Evolutionary conservation across 345 rosid genomes (phyloP).

Genomic region (Pugionium cornutum): DNA sequence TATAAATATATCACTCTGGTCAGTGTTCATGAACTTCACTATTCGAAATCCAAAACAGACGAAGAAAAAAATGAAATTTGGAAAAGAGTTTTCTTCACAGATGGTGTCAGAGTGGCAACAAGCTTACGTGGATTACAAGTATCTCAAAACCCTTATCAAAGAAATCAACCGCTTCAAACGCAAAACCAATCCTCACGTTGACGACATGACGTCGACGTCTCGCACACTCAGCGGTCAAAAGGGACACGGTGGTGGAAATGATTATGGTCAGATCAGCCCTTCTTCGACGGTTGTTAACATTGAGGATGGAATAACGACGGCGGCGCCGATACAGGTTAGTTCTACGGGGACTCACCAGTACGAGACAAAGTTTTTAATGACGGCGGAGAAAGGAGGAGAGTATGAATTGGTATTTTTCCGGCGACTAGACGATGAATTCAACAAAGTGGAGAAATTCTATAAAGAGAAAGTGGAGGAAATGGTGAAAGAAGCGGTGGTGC

Average conservation of each 20-base stretch:
- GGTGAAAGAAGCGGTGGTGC: conserved; percentile 51
- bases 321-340: conserved; percentile 42
- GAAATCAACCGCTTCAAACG: conserved; percentile 49
- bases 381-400: conserved; percentile 56
- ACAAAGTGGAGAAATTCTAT: conserved; percentile 55
- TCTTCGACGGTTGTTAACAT: conserved; percentile 34
- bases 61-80: conserved; percentile 54
- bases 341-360: conserved; percentile 37
- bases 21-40: not conserved
- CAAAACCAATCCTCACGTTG: conserved; percentile 28
- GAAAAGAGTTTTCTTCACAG: conserved; percentile 55
- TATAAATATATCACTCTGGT: conserved; percentile 11
- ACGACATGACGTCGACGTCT: conserved; percentile 35
- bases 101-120: conserved; percentile 78
- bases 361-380: conserved; percentile 52
- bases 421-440: conserved; percentile 65
- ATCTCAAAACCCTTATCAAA: conserved; percentile 58
- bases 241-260: not conserved
- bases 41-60: not conserved
- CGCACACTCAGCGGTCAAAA: conserved; percentile 54
- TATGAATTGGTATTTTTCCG: conserved; percentile 58
- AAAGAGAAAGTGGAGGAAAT: conserved; percentile 55
- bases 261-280: conserved; percentile 16
- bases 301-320: conserved; percentile 25
- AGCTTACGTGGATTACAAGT: conserved; percentile 61